These are phyloP conservation scores for Cardiospermum halicacabum DNA, from an alignment of 345 rosid species.

Conservation along the genomic window DNA sequence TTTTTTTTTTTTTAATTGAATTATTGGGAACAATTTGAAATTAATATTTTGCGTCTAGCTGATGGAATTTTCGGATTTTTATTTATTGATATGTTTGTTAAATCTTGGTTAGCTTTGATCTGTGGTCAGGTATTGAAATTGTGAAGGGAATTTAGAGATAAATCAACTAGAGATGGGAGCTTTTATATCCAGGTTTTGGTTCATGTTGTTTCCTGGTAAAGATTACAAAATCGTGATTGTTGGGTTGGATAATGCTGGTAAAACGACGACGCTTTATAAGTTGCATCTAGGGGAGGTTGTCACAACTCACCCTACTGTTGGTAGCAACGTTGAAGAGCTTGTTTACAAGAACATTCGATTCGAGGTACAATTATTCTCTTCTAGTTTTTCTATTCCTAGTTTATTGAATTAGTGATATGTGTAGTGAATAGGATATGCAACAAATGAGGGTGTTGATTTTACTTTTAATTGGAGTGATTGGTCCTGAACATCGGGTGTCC, in stretches of 20 bases:
- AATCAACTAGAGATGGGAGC: conserved; percentile 57
- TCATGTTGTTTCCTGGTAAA: conserved; percentile 91
- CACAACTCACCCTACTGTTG: conserved; percentile 93
- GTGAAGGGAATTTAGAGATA: not conserved
- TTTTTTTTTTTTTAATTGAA: not conserved
- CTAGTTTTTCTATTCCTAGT: too few species aligned
- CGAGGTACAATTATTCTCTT: conserved; percentile 43
- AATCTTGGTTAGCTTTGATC: not conserved
- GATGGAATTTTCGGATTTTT: not conserved
- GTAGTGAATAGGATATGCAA: not conserved
- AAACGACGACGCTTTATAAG: conserved; percentile 95
- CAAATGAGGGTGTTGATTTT: not conserved
- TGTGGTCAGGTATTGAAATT: conserved; percentile 13
- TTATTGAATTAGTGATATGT: not conserved
- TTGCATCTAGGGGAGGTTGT: conserved; percentile 94
- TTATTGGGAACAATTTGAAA: not conserved
- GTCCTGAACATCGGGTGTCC: not conserved
- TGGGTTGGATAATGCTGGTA: conserved; percentile 95
- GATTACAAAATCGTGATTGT: conserved; percentile 98
- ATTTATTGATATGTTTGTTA: not conserved
- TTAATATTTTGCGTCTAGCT: not conserved
- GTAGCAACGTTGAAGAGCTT: conserved; percentile 95
- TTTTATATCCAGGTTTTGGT: conserved; percentile 82
- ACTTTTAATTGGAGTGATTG: not conserved
- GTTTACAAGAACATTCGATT: conserved; percentile 93